Evolutionary conservation across 164 flowering plant genomes (phyloP).

Genomic region (Vitis vinifera): ASM3070453v1 NC_081813.1:23104001-23104500

Average conservation of each 20-base stretch:
- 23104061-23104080: conserved; percentile 22
- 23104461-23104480: conserved; percentile 31
- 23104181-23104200: conserved; percentile 24
- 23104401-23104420: too few relatives aligned
- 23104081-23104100: conserved; percentile 37
- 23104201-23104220: conserved; percentile 30
- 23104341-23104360: conserved; percentile 10
- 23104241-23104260: conserved; percentile 41
- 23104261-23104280: conserved; percentile 11
- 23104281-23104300: neutral
- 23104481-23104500: conserved; percentile 33
- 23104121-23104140: conserved; percentile 2
- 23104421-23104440: too few relatives aligned
- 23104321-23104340: neutral
- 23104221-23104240: conserved; percentile 27
- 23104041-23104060: conserved; percentile 29
- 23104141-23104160: conserved; percentile 4
- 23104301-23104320: neutral
- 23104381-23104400: too few relatives aligned
- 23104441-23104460: conserved; percentile 31
- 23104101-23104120: conserved; percentile 34
- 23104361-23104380: neutral
- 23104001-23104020: conserved; percentile 39
- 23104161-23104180: conserved; percentile 18
- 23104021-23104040: conserved; percentile 26